A percentile compares a stretch with the other conserved stretches of the same genome.
Evolutionary conservation across 2,329 filamentous ascomycete genomes (phyloP).

Genomic region (Bipolaris zeicola): DNA sequence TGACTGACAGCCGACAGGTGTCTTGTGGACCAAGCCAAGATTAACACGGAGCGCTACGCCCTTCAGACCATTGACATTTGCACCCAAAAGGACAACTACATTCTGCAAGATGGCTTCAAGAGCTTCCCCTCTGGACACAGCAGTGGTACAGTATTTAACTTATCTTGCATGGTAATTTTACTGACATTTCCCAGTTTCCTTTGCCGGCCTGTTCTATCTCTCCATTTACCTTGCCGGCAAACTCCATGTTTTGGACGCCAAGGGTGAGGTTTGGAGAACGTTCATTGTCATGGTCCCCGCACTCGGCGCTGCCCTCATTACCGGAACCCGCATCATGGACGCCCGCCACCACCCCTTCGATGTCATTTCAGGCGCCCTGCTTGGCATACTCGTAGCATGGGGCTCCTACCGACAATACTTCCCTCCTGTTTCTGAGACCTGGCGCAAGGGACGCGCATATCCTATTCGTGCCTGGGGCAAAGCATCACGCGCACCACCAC

Average conservation of each 20-base stretch:
- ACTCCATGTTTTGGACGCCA: slow-evolving; percentile 64
- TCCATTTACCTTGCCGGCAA: slow-evolving; percentile 65
- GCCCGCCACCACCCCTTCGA: slow-evolving; percentile 67
- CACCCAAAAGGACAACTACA: slow-evolving; percentile 54
- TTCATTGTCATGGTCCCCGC: slow-evolving; percentile 60
- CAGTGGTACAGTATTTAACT: slow-evolving; percentile 51
- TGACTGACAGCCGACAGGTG: slow-evolving; percentile 25
- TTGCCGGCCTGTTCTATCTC: slow-evolving; percentile 64
- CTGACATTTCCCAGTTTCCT: slow-evolving; percentile 54
- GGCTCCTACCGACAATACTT: slow-evolving; percentile 65
- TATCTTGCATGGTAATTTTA: not conserved
- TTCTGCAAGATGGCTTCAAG: slow-evolving; percentile 64
- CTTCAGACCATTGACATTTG: slow-evolving; percentile 53
- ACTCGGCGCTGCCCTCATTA: slow-evolving; percentile 60
- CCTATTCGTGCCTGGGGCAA: slow-evolving; percentile 62
- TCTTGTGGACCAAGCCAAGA: slow-evolving; percentile 14
- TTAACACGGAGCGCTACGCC: slow-evolving; percentile 9
- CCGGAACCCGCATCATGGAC: slow-evolving; percentile 65
- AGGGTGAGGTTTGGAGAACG: slow-evolving; percentile 65
- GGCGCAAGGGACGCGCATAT: slow-evolving; percentile 64
- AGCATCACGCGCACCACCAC: slow-evolving; percentile 43
- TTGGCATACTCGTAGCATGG: slow-evolving; percentile 60
- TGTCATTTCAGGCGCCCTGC: slow-evolving; percentile 60
- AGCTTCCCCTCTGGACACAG: slow-evolving; percentile 65
- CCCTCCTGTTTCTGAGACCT: slow-evolving; percentile 60